phyloP scores from a whole-genome alignment of 2,329 filamentous ascomycete species.

The Monosporascus sp. region DNA sequence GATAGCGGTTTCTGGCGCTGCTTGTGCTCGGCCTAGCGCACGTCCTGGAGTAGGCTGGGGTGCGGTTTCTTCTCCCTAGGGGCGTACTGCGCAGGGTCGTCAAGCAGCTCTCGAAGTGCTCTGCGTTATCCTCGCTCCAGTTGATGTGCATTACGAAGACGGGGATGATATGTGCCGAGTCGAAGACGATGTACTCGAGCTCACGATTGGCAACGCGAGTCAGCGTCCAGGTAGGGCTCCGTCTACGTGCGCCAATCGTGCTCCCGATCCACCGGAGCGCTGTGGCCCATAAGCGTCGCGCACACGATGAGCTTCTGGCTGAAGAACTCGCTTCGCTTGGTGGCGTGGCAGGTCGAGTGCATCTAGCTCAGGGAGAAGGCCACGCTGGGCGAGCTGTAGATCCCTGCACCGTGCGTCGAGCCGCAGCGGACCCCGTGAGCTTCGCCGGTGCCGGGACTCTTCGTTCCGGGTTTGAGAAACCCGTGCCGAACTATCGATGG shows the following conservation, averaged over 20 bases:
- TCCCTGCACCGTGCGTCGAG: slow-evolving; percentile 34
- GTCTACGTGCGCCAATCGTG: slow-evolving; percentile 24
- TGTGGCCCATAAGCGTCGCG: slow-evolving; percentile 40
- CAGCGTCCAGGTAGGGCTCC: slow-evolving; percentile 22
- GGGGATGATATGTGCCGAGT: slow-evolving; percentile 37
- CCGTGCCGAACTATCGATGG: slow-evolving; percentile 39
- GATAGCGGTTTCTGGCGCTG: slow-evolving; percentile 31
- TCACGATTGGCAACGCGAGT: slow-evolving; percentile 33
- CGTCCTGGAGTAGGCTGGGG: slow-evolving; percentile 10
- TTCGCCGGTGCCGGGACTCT: slow-evolving; percentile 22
- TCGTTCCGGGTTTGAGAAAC: slow-evolving; percentile 34
- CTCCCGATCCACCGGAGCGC: slow-evolving; percentile 22
- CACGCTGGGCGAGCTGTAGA: slow-evolving; percentile 39
- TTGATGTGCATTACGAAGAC: slow-evolving; percentile 43
- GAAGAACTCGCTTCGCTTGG: slow-evolving; percentile 25
- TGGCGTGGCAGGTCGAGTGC: slow-evolving; percentile 21
- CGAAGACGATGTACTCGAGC: slow-evolving; percentile 40
- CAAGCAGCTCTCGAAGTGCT: slow-evolving; percentile 18
- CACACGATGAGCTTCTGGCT: slow-evolving; percentile 40
- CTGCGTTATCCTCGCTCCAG: slow-evolving; percentile 28
- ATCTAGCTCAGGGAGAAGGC: slow-evolving; percentile 34
- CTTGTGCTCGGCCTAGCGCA: slow-evolving; percentile 29
- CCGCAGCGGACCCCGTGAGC: slow-evolving; percentile 29
- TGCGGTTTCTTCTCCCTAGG: slow-evolving; percentile 11
- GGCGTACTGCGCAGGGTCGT: slow-evolving; percentile 13